Percentiles rank a stretch among this genome's conserved stretches.
Conservation (phyloP, 805 yeast species). For the Pichia phayaonensis region DNA sequence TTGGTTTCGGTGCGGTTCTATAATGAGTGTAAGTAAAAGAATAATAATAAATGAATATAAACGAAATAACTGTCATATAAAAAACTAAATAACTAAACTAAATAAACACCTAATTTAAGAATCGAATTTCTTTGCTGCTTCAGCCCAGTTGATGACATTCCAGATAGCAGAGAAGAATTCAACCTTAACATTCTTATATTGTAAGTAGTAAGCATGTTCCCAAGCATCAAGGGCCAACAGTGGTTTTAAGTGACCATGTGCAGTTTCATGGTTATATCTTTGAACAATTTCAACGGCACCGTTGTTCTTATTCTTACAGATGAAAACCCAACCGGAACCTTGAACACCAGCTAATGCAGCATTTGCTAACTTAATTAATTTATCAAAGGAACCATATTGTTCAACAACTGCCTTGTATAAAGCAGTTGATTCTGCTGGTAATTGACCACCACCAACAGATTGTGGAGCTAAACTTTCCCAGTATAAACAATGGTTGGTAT, state of each 20-base stretch:
- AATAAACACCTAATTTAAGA: conserved; percentile 16
- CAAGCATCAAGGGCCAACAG: conserved; percentile 89
- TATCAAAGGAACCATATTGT: conserved; percentile 70
- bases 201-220: conserved; percentile 96
- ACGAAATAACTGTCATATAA: neutral
- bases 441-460: conserved; percentile 68
- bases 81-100: neutral
- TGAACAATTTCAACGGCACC: conserved; percentile 74
- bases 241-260: conserved; percentile 60
- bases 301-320: conserved; percentile 70
- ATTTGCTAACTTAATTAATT: conserved; percentile 56
- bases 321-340: conserved; percentile 95
- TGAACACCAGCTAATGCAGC: conserved; percentile 75
- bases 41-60: neutral
- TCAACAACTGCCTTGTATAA: conserved; percentile 50
- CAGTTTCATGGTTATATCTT: conserved; percentile 83
- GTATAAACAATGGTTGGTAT: conserved; percentile 75
- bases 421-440: conserved; percentile 46
- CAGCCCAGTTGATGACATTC: conserved; percentile 92
- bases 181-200: conserved; percentile 83
- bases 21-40: conserved; percentile 19
- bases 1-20: conserved; percentile 92
- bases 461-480: conserved; percentile 84
- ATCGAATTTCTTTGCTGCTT: conserved; percentile 68
- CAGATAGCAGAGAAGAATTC: conserved; percentile 92